These are phyloP conservation scores for Lentinus brumalis DNA, from an alignment of 768 basidiomycete genomes.

Conservation along the genomic window DNA sequence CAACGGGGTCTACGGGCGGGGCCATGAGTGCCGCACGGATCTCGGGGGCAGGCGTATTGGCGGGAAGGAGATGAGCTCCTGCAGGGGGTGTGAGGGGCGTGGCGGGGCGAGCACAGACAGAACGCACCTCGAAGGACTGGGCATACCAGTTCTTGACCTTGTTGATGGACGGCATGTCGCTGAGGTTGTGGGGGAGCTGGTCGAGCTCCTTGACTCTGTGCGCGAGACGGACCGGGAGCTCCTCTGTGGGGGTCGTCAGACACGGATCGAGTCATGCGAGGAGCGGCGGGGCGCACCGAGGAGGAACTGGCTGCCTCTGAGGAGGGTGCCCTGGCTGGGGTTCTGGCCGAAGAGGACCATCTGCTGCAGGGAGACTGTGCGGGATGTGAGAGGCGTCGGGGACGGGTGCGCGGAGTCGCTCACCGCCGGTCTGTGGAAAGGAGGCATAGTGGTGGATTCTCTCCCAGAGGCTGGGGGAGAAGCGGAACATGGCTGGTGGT, in stretches of 20 bases:
- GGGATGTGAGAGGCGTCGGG: slow-evolving; percentile 5
- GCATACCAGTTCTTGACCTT: slow-evolving; percentile 99
- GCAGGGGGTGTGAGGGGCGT: neutral
- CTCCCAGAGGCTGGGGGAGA: slow-evolving; percentile 82
- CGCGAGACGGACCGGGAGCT: slow-evolving; percentile 91
- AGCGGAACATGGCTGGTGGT: slow-evolving; percentile 53
- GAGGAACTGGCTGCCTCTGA: slow-evolving; percentile 91
- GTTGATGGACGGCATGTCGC: slow-evolving; percentile 87
- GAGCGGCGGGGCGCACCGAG: slow-evolving; percentile 51
- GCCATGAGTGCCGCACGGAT: slow-evolving; percentile 68
- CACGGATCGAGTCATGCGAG: neutral
- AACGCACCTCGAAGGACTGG: slow-evolving; percentile 90
- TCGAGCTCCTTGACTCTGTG: slow-evolving; percentile 97
- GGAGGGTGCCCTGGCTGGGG: slow-evolving; percentile 89
- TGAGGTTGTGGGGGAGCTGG: slow-evolving; percentile 88
- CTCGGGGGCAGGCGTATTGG: slow-evolving; percentile 67
- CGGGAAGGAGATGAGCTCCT: slow-evolving; percentile 92
- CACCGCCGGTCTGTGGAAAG: slow-evolving; percentile 91
- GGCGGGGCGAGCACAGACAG: neutral
- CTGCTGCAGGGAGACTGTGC: slow-evolving; percentile 87
- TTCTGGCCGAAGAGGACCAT: slow-evolving; percentile 99
- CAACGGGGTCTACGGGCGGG: slow-evolving; percentile 45
- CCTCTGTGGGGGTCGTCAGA: slow-evolving; percentile 53
- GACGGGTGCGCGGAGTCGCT: slow-evolving; percentile 27
- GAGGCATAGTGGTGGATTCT: slow-evolving; percentile 89